Evolutionary conservation across 1,284 basidiomycete genomes (phyloP), one percentile per base, ranked within the genome.

Genomic region (Pterulicium gracile): DNA sequence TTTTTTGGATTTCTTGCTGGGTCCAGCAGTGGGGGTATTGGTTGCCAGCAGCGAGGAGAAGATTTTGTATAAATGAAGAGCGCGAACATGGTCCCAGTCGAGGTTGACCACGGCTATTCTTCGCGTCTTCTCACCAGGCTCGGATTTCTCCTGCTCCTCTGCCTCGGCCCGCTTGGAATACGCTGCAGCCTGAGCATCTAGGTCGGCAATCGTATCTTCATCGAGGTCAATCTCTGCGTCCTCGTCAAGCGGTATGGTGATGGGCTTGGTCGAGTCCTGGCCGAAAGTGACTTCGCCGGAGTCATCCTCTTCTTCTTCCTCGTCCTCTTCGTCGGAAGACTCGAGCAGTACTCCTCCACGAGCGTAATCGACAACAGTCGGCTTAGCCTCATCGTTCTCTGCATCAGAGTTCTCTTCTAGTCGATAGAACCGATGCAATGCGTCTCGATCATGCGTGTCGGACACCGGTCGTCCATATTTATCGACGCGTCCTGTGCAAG

Each of bases 51-150:
- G 77, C 3, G 93, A 97, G 24, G 89, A 81, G 64, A 92, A 93
- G 36, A 98, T 88, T 63, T 90, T 92, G 77, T 80, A 97, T 19
- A 99, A 69, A 62, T 98, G 94, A 24, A 70, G 70, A 1, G 95
- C 91, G 43, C 88, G 85, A 47, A 98, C 79, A 65, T 98, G 80
- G 63, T 98, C 96, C 96, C 96, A 99, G 66, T 99, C 96, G 50
- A 98, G 77, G 61, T 98, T 98, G 54, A 99, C 95, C 21, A 88
- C 79, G 0, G 95, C 96, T 3, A 98, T 66, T 12, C 95, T 76
- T 42, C 70, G 74, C 1, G 89, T 90, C n/a, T 70, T 70, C n/a
- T 67, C 61, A 2, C 53, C 60, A 32, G 27, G 27, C n/a, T 32
- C 27, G n/a, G 27, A 7, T 20, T 65, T 64, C 23, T 56, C 47